Base-by-base conservation (phyloP, 768 basidiomycete species). In the Pulveroboletus sp. region DNA sequence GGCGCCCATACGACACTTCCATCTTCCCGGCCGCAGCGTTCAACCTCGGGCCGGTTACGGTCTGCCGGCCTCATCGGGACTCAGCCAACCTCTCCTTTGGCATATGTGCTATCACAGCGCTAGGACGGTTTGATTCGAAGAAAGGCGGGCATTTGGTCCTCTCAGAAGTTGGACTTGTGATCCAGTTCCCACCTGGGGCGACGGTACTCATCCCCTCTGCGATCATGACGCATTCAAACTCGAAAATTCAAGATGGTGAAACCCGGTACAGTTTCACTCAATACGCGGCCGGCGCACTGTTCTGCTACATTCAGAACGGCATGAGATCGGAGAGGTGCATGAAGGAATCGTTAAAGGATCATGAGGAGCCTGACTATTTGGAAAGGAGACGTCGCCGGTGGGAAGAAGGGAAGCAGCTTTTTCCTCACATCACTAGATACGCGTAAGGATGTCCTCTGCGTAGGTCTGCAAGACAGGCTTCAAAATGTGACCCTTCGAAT, bases 271-370 rank as follows among this genome's bases (percentile, higher is more conserved):
- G 36, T 0, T 49, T 57, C n/a, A 57, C 47, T 0, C 50, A 57
- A 5, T 57, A 57, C 7, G 36, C 41, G 0, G 8, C 47, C 0
- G 56, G 56, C 0, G 16, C 39, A 0, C n/a, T 57, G 0, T 57
- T 57, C 2, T 36, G 11, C 2, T 57, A 51, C 26, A 4, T 57
- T 4, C 13, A 57, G 2, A 57, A 57, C 0, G 46, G 54, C 0
- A 51, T 57, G 56, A n/a, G n/a, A n/a, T n/a, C n/a, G n/a, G n/a
- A n/a, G n/a, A n/a, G n/a, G n/a, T n/a, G n/a, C n/a, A n/a, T n/a
- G n/a, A n/a, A n/a, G n/a, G n/a, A n/a, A n/a, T n/a, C n/a, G n/a
- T n/a, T n/a, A n/a, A n/a, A n/a, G n/a, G n/a, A n/a, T n/a, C n/a
- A n/a, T n/a, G n/a, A n/a, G n/a, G n/a, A n/a, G n/a, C n/a, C n/a